Evolutionary conservation across 495 filamentous ascomycete genomes (phyloP).

Genomic region (Neurospora sp.): DNA sequence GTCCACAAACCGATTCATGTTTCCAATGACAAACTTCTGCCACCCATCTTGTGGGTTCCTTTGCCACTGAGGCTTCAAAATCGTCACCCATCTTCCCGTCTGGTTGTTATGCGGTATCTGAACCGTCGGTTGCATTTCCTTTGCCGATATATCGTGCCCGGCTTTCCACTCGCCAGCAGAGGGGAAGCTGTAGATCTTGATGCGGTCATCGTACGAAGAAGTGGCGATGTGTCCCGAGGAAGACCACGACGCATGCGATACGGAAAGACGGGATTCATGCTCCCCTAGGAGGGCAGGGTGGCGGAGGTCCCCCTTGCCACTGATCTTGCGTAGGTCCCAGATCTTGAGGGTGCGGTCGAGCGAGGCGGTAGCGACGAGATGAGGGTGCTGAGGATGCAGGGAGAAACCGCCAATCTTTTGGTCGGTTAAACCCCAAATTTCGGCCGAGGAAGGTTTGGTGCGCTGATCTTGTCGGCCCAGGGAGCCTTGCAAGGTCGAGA

Average conservation of each 20-base stretch:
- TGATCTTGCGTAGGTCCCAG: constrained; percentile 86
- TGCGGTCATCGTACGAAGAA: constrained; percentile 84
- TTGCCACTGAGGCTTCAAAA: constrained; percentile 92
- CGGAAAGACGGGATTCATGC: constrained; percentile 71
- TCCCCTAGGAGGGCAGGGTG: constrained; percentile 64
- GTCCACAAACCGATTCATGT: constrained; percentile 97
- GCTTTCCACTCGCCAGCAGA: constrained; percentile 53
- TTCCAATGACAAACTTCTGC: constrained; percentile 84
- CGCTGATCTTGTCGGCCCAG: constrained; percentile 75
- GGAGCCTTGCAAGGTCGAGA: constrained; percentile 73
- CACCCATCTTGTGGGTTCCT: constrained; percentile 60
- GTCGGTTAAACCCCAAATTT: constrained; percentile 69
- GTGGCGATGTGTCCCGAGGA: constrained; percentile 75
- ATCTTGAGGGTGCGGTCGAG: constrained; percentile 82
- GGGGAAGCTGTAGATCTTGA: constrained; percentile 81
- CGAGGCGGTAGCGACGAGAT: constrained; percentile 84
- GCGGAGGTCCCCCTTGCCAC: constrained; percentile 36
- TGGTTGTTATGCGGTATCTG: constrained; percentile 87
- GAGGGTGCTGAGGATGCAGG: constrained; percentile 62
- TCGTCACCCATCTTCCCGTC: constrained; percentile 69
- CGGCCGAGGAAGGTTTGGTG: constrained; percentile 39
- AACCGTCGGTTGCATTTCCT: constrained; percentile 58
- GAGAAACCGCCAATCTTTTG: constrained; percentile 96
- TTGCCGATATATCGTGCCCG: constrained; percentile 46
- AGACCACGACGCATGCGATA: constrained; percentile 86